Evolutionary conservation across 2,329 filamentous ascomycete species (phyloP), one percentile per base, ranked within the genome.

Genomic region (Paecilomyces sp.): DNA sequence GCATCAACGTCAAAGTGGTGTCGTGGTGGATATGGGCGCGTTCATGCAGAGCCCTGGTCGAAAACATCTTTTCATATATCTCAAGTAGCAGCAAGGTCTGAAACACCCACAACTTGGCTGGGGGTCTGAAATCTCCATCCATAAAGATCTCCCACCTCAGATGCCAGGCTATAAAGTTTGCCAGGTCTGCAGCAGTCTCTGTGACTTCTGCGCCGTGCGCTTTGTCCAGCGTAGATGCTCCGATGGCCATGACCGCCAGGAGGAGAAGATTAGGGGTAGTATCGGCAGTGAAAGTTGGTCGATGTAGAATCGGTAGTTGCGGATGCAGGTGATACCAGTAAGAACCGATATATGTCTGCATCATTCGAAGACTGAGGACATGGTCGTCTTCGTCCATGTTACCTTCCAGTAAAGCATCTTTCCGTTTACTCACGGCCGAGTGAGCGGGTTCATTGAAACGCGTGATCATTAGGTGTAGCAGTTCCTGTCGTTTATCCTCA

Each of bases 31-130:
- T 96, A 67, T 97, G 93, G 1, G 93, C 93, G 65, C 94, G 84
- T 75, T 99, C 94, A 74, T 99, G 94, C 33, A 97, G 80, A 60
- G 91, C 88, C 64, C 92, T 85, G 0, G 93, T 96, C 47, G 92
- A 94, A 73, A 93, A 97, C 89, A 96, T 94, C 80, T 99, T 99
- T 77, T 99, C 94, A 68, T 96, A 97, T 0, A 96, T 79, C 72
- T 99, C 94, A 12, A 97, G 81, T 4, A 97, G 81, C 3, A 97
- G 80, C 57, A 97, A 78, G 1, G 93, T 88, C 72, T 97, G 94
- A 77, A 97, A 97, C 0, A 96, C 86, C 93, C 93, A 99, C 7
- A 99, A 78, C 75, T 96, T 96, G 8, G 93, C 93, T 0, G 94
- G 93, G 1, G 94, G 92, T 18, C 91, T 83, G 75, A 95, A 97